These are phyloP conservation scores for Excoecaria cochinchinensis DNA, from an alignment of 345 rosid genomes.

Conservation along the genomic window DNA sequence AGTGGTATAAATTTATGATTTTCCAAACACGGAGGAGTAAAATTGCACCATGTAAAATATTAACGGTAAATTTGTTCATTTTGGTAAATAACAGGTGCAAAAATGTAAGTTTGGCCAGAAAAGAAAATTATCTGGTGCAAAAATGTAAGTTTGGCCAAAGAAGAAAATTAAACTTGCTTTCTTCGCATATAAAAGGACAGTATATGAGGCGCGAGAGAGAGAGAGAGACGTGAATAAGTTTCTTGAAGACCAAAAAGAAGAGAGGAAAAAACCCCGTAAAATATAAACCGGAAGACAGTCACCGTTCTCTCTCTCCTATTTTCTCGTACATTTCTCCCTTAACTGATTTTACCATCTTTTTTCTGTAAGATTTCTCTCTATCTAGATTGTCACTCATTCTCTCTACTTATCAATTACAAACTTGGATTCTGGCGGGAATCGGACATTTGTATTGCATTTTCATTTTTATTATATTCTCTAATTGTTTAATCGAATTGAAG, in stretches of 20 bases:
- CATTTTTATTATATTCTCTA: not conserved
- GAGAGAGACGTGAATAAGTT: not conserved
- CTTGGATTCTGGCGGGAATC: conserved; percentile 18
- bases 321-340: not conserved
- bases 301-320: not conserved
- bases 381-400: not conserved
- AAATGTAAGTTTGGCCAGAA: no score
- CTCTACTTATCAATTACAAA: not conserved
- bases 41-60: no score
- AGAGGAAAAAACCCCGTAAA: no score
- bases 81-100: no score
- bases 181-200: no score
- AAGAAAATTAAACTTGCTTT: no score
- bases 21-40: no score
- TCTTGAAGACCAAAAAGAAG: not conserved
- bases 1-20: no score
- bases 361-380: conserved; percentile 3
- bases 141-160: no score
- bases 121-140: no score
- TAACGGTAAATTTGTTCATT: no score
- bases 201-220: no score
- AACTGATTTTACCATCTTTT: not conserved
- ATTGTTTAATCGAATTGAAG: not conserved
- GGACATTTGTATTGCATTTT: not conserved
- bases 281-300: not conserved